Evolutionary conservation across 2,329 filamentous ascomycete genomes (phyloP).

Genomic region (Biscogniauxia sp.): DNA sequence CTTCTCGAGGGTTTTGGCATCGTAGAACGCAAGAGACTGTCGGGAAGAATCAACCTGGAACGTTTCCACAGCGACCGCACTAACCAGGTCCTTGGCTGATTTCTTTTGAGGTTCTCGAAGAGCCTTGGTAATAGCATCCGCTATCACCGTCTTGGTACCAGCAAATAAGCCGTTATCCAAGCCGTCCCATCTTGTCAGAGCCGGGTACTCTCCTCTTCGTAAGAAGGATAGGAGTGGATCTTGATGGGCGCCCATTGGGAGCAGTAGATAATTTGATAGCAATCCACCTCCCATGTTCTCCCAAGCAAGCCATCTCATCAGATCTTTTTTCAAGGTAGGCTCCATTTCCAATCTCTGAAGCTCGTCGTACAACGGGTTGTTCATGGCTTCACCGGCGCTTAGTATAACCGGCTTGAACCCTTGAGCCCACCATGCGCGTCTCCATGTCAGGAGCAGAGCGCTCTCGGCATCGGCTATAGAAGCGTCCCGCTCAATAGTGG

Average conservation of each 20-base stretch:
- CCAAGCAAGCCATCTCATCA: conserved; percentile 91
- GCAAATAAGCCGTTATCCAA: conserved; percentile 71
- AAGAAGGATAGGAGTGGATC: conserved; percentile 71
- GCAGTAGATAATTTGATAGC: conserved; percentile 72
- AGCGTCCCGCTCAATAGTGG: conserved; percentile 59
- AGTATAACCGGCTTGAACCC: conserved; percentile 86
- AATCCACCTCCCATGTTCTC: conserved; percentile 84
- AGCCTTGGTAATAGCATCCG: conserved; percentile 59
- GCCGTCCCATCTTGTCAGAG: conserved; percentile 70
- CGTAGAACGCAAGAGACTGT: conserved; percentile 76
- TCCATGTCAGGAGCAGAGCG: conserved; percentile 79
- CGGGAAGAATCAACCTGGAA: conserved; percentile 66
- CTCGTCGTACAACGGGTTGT: conserved; percentile 74
- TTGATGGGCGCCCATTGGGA: conserved; percentile 78
- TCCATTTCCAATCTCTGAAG: conserved; percentile 63
- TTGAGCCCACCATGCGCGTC: conserved; percentile 91
- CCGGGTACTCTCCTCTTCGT: conserved; percentile 71
- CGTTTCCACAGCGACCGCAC: conserved; percentile 55
- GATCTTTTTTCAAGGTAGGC: conserved; percentile 61
- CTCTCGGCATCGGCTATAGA: conserved; percentile 70
- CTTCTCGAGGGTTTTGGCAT: conserved; percentile 55
- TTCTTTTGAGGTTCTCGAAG: conserved; percentile 55
- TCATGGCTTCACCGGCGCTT: conserved; percentile 74
- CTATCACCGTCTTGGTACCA: conserved; percentile 64
- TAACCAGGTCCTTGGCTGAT: conserved; percentile 60